A percentile compares a stretch with the other conserved stretches of the same genome.
These are phyloP conservation scores for Fraxinus greggii DNA, from an alignment of 305 asterid genomes.

Conservation along the genomic window DNA sequence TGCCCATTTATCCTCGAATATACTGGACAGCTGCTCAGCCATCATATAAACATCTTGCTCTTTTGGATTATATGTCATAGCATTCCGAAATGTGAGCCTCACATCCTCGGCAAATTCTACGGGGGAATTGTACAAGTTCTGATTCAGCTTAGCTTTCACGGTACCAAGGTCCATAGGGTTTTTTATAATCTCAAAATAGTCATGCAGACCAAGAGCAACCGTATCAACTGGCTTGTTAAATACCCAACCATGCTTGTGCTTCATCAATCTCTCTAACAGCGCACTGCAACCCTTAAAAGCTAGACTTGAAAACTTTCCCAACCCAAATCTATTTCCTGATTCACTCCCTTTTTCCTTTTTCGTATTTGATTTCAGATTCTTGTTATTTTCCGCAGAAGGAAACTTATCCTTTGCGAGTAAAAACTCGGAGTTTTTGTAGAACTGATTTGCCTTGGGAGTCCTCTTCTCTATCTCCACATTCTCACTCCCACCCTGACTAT, in stretches of 20 bases:
- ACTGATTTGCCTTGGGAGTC: conserved; percentile 66
- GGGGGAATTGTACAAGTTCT: conserved; percentile 56
- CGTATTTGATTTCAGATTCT: conserved; percentile 47
- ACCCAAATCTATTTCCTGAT: conserved; percentile 19
- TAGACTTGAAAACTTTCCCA: conserved; percentile 46
- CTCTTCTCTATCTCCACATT: conserved; percentile 62
- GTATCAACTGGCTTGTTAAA: conserved; percentile 69
- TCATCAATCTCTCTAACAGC: conserved; percentile 61
- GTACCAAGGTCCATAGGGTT: conserved; percentile 85
- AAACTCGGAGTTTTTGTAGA: conserved; percentile 62
- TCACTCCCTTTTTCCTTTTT: conserved; percentile 47
- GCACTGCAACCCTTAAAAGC: conserved; percentile 48
- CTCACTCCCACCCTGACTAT: conserved; percentile 43
- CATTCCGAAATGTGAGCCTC: conserved; percentile 67
- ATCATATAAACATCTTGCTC: conserved; percentile 70
- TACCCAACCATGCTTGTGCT: conserved; percentile 74
- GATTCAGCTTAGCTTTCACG: conserved; percentile 52
- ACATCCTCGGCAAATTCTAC: conserved; percentile 67
- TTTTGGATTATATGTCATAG: conserved; percentile 72
- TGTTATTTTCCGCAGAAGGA: conserved; percentile 56
- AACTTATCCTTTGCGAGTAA: conserved; percentile 66
- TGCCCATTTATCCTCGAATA: conserved; percentile 66
- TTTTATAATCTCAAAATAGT: conserved; percentile 61
- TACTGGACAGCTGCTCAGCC: conserved; percentile 62
- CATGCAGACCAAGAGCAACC: conserved; percentile 61